Base-by-base conservation (phyloP, 225 moss, liverwort and hornwort genomes). In the Polytrichum formosum region DNA sequence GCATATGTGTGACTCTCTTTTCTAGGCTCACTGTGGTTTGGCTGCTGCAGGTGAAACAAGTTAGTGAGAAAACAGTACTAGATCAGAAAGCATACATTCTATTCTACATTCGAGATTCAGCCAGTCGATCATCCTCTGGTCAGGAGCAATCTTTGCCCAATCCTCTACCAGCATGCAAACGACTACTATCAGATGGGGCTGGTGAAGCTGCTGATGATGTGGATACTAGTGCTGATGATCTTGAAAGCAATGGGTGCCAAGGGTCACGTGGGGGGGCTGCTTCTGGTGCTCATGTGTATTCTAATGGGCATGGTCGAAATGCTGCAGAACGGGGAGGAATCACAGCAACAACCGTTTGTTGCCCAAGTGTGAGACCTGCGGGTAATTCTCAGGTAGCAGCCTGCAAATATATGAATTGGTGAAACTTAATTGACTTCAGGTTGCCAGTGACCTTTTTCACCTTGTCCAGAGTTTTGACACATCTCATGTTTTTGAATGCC, bases 61-160 rank as follows among this genome's bases (percentile, higher is more conserved):
- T 94, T 55, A 85, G 83, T 58, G 90, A 94, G 73, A 87, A 74
- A 67, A 86, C 78, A 0, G 90, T 92, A 1, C 71, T 94, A 0
- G 90, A 92, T 17, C 91, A 94, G 54, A 92, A 91, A 70, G 91
- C 91, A 0, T 90, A 94, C 67, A 94, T 94, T 77, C 79, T 94
- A 54, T 90, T 92, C 71, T 94, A 92, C 54, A 83, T 92, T 55
- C 81, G 79, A 54, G 88, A 94, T 53, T 22, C 64, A 21, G 21
- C 70, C 60, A 76, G 62, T 56, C 66, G 59, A 56, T 31, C 72
- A 19, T 67, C 67, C 2, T 20, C 37, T 21, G 75, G 70, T 2
- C 26, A 69, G 28, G 81, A 82, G 68, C 84, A 84, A 56, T 35
- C 72, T 61, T 53, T 82, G 46, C 77, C 73, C 58, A 84, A 73